These are phyloP conservation scores for Huntiella abstrusa DNA, from an alignment of 2,329 filamentous ascomycete species.

Conservation along the genomic window DNA sequence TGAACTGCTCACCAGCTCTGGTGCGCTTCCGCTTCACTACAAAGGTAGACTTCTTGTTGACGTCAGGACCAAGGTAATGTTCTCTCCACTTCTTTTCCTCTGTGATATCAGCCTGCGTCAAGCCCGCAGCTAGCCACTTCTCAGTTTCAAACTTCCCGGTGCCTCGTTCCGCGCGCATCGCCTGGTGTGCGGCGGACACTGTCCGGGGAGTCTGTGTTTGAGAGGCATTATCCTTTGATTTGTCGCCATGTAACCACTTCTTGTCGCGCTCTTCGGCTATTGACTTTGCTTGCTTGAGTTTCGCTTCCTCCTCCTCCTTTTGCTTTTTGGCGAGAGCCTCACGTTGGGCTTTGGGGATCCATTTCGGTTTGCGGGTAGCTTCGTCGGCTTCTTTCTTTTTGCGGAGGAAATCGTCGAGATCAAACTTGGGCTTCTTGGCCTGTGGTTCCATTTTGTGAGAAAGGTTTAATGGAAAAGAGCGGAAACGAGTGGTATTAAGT, in stretches of 20 bases:
- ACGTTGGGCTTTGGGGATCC: conserved; percentile 65
- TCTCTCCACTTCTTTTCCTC: conserved; percentile 59
- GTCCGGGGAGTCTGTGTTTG: conserved; percentile 2
- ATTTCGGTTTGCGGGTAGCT: conserved; percentile 72
- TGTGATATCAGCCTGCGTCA: conserved; percentile 32
- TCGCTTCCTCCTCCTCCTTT: conserved; percentile 43
- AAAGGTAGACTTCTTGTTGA: conserved; percentile 66
- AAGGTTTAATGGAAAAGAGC: background rate
- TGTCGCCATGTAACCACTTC: conserved; percentile 10
- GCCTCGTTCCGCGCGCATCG: conserved; percentile 11
- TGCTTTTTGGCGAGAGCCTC: conserved; percentile 64
- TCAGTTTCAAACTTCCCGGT: conserved; percentile 10
- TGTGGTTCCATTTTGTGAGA: conserved; percentile 9
- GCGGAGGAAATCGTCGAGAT: conserved; percentile 67
- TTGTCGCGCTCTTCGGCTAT: conserved; percentile 9
- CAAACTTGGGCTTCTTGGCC: conserved; percentile 35
- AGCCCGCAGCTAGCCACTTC: conserved; percentile 10
- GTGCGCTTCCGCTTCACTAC: conserved; percentile 91
- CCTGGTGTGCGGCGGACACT: conserved; percentile 11
- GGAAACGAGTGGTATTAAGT: no score
- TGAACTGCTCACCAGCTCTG: conserved; percentile 91
- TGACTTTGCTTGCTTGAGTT: conserved; percentile 7
- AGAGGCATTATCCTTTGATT: background rate
- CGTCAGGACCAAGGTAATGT: conserved; percentile 80
- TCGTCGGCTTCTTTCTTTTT: conserved; percentile 77